Evolutionary conservation across 2,329 filamentous ascomycete genomes (phyloP).

Genomic region (Scorias spongiosa): DNA sequence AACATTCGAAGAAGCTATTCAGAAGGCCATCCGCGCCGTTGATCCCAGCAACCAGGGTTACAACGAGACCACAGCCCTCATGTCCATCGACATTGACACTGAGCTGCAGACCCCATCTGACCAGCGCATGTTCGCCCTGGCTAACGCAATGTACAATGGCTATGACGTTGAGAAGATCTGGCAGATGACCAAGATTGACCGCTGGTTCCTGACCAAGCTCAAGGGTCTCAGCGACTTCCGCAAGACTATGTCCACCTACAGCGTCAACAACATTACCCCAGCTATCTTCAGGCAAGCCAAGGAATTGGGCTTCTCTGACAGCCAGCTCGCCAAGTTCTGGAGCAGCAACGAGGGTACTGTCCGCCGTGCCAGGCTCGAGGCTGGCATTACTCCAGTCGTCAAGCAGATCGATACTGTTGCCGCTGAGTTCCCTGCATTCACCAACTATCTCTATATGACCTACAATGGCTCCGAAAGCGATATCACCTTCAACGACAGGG

Average conservation of each 20-base stretch:
- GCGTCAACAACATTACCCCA: slow-evolving; percentile 48
- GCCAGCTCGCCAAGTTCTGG: slow-evolving; percentile 87
- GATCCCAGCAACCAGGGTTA: slow-evolving; percentile 94
- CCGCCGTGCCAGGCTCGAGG: slow-evolving; percentile 67
- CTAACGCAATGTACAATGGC: slow-evolving; percentile 89
- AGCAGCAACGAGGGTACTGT: slow-evolving; percentile 88
- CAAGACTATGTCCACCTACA: slow-evolving; percentile 56
- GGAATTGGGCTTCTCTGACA: slow-evolving; percentile 84
- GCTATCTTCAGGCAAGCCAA: slow-evolving; percentile 70
- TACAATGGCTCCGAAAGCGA: slow-evolving; percentile 87
- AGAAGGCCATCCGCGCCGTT: slow-evolving; percentile 91
- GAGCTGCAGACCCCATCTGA: slow-evolving; percentile 96
- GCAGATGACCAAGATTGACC: slow-evolving; percentile 97
- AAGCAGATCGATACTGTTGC: slow-evolving; percentile 99
- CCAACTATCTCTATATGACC: slow-evolving; percentile 92
- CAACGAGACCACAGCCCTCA: slow-evolving; percentile 73
- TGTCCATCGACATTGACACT: slow-evolving; percentile 91
- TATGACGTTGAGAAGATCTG: slow-evolving; percentile 95
- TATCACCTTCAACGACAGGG: slow-evolving; percentile 70
- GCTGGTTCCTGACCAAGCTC: slow-evolving; percentile 90
- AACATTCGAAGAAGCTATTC: slow-evolving; percentile 95
- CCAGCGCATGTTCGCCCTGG: slow-evolving; percentile 91
- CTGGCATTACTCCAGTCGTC: slow-evolving; percentile 72
- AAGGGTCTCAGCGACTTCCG: slow-evolving; percentile 84
- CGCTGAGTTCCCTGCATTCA: slow-evolving; percentile 84